Percentiles rank a stretch among this genome's conserved stretches.
Conservation (phyloP, 106 monocot species). For the Phalaenopsis equestris region DNA sequence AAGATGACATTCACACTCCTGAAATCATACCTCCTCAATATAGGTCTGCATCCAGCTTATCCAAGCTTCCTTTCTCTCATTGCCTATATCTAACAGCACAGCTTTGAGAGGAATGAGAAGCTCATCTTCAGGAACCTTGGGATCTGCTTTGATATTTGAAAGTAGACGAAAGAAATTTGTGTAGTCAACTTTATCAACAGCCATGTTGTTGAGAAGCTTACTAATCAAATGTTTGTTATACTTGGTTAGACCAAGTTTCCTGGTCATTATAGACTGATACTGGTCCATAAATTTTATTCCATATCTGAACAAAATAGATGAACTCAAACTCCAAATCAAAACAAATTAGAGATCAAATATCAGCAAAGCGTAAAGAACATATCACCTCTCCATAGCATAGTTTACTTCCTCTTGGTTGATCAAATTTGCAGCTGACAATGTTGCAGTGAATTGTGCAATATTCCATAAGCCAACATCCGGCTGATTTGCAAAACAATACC, state of each 20-base stretch:
- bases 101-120: constrained; percentile 76
- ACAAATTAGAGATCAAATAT: neutral
- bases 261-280: constrained; percentile 86
- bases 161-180: constrained; percentile 93
- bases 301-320: constrained; percentile 35
- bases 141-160: constrained; percentile 69
- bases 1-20: neutral
- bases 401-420: constrained; percentile 85
- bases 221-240: constrained; percentile 85
- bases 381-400: constrained; percentile 87
- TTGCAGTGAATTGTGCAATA: constrained; percentile 71
- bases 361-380: neutral
- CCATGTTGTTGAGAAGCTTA: constrained; percentile 90
- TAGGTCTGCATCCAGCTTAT: constrained; percentile 71
- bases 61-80: constrained; percentile 84
- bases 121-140: constrained; percentile 42
- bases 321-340: neutral
- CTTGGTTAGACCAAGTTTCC: constrained; percentile 75
- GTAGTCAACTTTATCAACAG: constrained; percentile 97
- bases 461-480: constrained; percentile 98
- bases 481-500: constrained; percentile 97
- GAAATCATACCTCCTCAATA: constrained; percentile 66
- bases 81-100: constrained; percentile 79
- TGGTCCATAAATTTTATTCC: constrained; percentile 95
- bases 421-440: constrained; percentile 61